Percentiles rank a stretch among this genome's conserved stretches.
phyloP scores from a whole-genome alignment of 345 rosid genomes.

The Anacardium occidentale region DNA sequence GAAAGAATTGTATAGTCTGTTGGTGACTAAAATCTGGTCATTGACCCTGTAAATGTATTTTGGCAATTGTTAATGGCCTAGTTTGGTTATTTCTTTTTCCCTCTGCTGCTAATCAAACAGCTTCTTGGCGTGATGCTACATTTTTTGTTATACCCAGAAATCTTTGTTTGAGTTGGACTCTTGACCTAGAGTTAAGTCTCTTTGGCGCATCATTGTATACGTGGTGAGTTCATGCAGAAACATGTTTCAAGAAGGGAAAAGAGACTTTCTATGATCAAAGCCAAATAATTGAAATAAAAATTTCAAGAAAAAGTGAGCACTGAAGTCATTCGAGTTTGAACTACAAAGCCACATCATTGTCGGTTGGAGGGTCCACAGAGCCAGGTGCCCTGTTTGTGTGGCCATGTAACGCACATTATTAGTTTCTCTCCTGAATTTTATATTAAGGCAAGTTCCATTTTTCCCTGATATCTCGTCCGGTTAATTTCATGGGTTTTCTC shows the following conservation, averaged over 20 bases:
- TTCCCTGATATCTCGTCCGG: neutral
- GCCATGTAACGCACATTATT: slow-evolving; percentile 19
- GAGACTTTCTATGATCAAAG: neutral
- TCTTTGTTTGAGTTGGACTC: too few species aligned
- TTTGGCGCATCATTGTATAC: neutral
- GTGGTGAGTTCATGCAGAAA: neutral
- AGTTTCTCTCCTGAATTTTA: neutral
- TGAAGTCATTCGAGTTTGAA: neutral
- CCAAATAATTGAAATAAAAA: neutral
- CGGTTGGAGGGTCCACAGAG: slow-evolving; percentile 8
- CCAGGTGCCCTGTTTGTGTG: slow-evolving; percentile 23
- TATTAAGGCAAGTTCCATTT: neutral
- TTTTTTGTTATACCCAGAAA: too few species aligned
- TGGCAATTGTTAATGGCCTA: slow-evolving; percentile 16
- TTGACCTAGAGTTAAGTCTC: too few species aligned
- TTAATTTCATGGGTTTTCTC: neutral
- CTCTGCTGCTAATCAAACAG: too few species aligned
- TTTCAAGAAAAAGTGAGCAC: neutral
- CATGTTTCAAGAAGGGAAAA: neutral
- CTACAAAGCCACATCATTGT: neutral
- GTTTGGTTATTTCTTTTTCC: neutral
- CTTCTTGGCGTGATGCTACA: too few species aligned
- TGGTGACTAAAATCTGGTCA: slow-evolving; percentile 36
- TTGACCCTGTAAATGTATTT: slow-evolving; percentile 35
- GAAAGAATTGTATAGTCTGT: slow-evolving; percentile 24